Evolutionary conservation across 2,329 filamentous ascomycete genomes (phyloP).

Genomic region (Neofusicoccum umdonicola): DNA sequence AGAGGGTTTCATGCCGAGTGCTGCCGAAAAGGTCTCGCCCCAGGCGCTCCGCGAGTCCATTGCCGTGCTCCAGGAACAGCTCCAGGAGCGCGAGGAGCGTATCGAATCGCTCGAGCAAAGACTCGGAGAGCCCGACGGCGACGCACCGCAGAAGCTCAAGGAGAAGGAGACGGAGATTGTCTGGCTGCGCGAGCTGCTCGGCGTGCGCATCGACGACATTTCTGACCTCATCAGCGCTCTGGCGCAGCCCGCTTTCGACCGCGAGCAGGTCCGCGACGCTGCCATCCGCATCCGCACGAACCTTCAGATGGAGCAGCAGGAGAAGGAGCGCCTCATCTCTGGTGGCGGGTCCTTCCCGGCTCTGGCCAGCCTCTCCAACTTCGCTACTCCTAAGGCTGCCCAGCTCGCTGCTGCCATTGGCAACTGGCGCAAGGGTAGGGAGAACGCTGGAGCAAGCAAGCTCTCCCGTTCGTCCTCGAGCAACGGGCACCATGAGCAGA

Average conservation of each 20-base stretch:
- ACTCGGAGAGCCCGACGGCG: constrained; percentile 67
- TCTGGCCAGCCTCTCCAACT: constrained; percentile 71
- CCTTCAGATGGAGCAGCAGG: constrained; percentile 96
- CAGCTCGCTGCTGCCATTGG: constrained; percentile 97
- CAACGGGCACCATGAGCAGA: constrained; percentile 31
- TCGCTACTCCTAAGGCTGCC: constrained; percentile 79
- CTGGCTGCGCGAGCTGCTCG: constrained; percentile 91
- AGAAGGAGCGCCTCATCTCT: constrained; percentile 80
- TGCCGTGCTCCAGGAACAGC: constrained; percentile 91
- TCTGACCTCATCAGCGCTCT: constrained; percentile 85
- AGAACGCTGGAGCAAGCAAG: constrained; percentile 47
- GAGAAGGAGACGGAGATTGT: constrained; percentile 92
- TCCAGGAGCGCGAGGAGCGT: constrained; percentile 86
- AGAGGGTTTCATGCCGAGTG: constrained; percentile 37
- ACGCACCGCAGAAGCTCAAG: constrained; percentile 77
- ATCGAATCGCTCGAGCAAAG: constrained; percentile 84
- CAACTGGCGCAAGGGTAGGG: constrained; percentile 75
- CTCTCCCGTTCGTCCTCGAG: constrained; percentile 19
- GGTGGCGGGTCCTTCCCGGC: constrained; percentile 64
- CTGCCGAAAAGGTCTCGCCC: constrained; percentile 85
- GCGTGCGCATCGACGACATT: constrained; percentile 85
- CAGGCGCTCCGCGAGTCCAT: constrained; percentile 95
- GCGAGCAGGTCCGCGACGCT: constrained; percentile 78
- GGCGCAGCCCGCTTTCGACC: constrained; percentile 71
- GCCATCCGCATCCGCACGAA: constrained; percentile 92